Percentiles rank a stretch among this genome's conserved stretches.
phyloP scores from a whole-genome alignment of 192 early-diverging fungal genomes.

The Chytriomyces sp. region DNA sequence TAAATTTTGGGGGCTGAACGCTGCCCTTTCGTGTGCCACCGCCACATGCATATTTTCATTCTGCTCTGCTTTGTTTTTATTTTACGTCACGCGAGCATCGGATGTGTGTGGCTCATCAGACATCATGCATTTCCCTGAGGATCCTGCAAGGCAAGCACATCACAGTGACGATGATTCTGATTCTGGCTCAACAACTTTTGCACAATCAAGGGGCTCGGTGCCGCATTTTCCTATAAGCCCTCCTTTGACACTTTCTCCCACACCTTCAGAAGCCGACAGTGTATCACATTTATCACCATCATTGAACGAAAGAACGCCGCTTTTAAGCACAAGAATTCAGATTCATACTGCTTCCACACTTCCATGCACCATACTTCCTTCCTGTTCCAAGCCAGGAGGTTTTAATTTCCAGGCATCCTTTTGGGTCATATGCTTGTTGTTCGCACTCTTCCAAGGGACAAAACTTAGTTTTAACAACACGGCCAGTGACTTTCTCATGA shows the following conservation, averaged over 20 bases:
- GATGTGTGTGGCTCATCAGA: neutral
- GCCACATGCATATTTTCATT: conserved; percentile 49
- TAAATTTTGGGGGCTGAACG: neutral
- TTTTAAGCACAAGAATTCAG: neutral
- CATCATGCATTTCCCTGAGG: neutral
- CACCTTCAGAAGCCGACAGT: neutral
- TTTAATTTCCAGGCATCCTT: conserved; percentile 45
- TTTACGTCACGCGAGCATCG: neutral
- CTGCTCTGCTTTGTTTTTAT: neutral
- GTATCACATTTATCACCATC: too few relatives aligned
- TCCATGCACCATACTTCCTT: neutral
- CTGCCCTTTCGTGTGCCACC: conserved; percentile 46
- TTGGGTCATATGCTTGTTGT: conserved; percentile 54
- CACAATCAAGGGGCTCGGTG: neutral
- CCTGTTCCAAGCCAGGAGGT: neutral
- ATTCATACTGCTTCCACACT: neutral
- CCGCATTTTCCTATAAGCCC: too few relatives aligned
- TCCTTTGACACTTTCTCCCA: too few relatives aligned
- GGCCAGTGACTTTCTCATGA: conserved; percentile 55
- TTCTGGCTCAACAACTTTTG: neutral
- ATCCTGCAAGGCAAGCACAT: neutral
- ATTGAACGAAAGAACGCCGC: too few relatives aligned
- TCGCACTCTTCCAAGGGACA: conserved; percentile 52
- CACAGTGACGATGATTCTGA: too few relatives aligned
- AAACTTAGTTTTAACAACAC: conserved; percentile 60